Evolutionary conservation across 139 green algal genomes (phyloP).

Genomic region (Coelastrella sp.): DNA sequence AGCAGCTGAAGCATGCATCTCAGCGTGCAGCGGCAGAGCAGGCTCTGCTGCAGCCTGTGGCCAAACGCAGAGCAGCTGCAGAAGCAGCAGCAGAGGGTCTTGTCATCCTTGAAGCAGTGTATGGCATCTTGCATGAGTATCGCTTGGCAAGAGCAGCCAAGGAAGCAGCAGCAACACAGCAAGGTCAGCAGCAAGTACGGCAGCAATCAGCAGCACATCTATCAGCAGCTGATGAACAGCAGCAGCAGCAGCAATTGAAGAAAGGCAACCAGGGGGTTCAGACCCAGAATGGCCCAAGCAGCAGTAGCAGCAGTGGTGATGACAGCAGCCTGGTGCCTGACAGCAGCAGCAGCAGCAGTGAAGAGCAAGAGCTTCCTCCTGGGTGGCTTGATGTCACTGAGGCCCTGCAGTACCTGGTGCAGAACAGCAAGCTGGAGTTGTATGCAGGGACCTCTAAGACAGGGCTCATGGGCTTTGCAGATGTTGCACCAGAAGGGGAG

Average conservation of each 20-base stretch:
- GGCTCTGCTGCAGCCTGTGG: slow-evolving; percentile 56
- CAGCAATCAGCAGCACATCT: slow-evolving; percentile 5
- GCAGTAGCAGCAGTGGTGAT: slow-evolving; percentile 34
- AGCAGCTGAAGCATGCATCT: slow-evolving; percentile 27
- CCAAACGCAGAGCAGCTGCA: slow-evolving; percentile 42
- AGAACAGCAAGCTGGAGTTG: slow-evolving; percentile 54
- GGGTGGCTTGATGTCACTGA: slow-evolving; percentile 61
- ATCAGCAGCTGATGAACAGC: slow-evolving; percentile 19
- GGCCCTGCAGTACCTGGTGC: slow-evolving; percentile 72
- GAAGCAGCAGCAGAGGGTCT: slow-evolving; percentile 56
- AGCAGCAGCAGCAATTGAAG: background rate
- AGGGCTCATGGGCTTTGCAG: slow-evolving; percentile 72
- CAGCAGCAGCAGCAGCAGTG: slow-evolving; percentile 29
- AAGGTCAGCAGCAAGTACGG: background rate
- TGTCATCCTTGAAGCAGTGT: slow-evolving; percentile 63
- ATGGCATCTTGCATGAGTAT: slow-evolving; percentile 56
- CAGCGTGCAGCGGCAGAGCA: slow-evolving; percentile 46
- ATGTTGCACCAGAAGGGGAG: slow-evolving; percentile 45
- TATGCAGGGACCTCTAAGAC: slow-evolving; percentile 60
- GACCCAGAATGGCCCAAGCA: background rate
- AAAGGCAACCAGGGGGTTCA: background rate
- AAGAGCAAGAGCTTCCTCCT: slow-evolving; percentile 32
- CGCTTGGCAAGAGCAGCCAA: background rate
- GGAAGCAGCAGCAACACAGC: background rate
- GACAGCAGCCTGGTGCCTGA: too few relatives aligned